Conservation (phyloP, 202 grass and related monocot genomes). For the Cymbopogon flexuosus region DNA sequence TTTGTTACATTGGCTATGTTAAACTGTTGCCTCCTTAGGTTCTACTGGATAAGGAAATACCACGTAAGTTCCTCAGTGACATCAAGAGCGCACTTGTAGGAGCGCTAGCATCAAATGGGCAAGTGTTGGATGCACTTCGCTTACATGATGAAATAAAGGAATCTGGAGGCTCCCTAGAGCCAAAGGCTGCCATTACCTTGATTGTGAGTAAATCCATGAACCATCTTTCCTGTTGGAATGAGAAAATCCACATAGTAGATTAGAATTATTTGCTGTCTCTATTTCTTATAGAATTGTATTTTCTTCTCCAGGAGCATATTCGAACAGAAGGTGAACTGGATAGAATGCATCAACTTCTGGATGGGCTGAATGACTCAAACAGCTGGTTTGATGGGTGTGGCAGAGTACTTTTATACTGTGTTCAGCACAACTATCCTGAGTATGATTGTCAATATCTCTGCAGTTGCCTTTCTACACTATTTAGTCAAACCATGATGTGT, state of each 20-base stretch:
- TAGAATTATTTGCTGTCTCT: not conserved
- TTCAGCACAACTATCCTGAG: constrained; percentile 57
- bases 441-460: constrained; percentile 45
- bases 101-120: constrained; percentile 68
- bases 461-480: constrained; percentile 30
- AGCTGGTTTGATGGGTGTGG: constrained; percentile 72
- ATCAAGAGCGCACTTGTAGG: constrained; percentile 62
- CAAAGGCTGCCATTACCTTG: constrained; percentile 59
- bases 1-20: constrained; percentile 7
- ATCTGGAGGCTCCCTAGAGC: constrained; percentile 54
- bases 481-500: constrained; percentile 9
- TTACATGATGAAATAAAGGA: constrained; percentile 72
- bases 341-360: constrained; percentile 60
- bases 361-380: constrained; percentile 59
- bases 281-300: constrained; percentile 16
- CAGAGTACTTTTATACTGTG: constrained; percentile 69
- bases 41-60: constrained; percentile 57
- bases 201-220: constrained; percentile 60
- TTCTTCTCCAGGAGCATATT: constrained; percentile 65
- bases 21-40: constrained; percentile 50
- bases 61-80: constrained; percentile 46
- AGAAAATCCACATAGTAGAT: constrained; percentile 18
- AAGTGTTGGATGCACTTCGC: constrained; percentile 57
- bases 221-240: constrained; percentile 9
- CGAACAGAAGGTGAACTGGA: constrained; percentile 67